Conservation (phyloP, 495 filamentous ascomycete genomes). For the Viridothelium virens region DNA sequence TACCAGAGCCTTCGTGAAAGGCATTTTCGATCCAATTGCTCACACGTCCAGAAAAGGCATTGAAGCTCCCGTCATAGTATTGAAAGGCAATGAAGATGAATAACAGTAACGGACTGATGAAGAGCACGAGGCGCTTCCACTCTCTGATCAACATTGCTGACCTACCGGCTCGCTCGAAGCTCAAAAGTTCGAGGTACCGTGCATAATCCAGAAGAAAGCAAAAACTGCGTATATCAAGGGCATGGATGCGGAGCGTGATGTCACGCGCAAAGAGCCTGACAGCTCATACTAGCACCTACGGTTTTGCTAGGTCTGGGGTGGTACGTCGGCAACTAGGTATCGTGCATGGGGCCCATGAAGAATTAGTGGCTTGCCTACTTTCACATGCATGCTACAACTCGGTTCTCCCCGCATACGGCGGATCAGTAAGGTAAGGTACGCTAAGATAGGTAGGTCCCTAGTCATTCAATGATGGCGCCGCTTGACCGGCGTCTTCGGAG, state of each 20-base stretch:
- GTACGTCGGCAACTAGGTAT: background rate
- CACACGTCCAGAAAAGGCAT: background rate
- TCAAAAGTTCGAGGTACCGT: background rate
- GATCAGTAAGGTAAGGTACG: no score
- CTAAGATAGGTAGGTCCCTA: no score
- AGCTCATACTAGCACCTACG: background rate
- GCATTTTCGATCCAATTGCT: background rate
- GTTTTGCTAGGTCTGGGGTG: background rate
- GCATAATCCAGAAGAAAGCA: background rate
- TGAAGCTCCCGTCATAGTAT: constrained; percentile 1
- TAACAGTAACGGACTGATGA: background rate
- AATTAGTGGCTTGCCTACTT: background rate
- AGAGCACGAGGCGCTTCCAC: constrained; percentile 11
- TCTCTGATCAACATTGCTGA: constrained; percentile 3
- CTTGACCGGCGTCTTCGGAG: background rate
- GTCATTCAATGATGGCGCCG: background rate
- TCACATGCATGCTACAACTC: background rate
- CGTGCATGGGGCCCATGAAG: background rate
- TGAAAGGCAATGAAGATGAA: constrained; percentile 5
- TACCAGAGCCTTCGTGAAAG: background rate
- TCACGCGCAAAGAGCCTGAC: background rate
- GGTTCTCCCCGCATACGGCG: background rate
- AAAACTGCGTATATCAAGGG: background rate
- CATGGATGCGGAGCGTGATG: background rate
- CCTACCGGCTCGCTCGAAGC: background rate